Base-by-base conservation (phyloP, 1,284 basidiomycete species). In the Boletus austroedulis region DNA sequence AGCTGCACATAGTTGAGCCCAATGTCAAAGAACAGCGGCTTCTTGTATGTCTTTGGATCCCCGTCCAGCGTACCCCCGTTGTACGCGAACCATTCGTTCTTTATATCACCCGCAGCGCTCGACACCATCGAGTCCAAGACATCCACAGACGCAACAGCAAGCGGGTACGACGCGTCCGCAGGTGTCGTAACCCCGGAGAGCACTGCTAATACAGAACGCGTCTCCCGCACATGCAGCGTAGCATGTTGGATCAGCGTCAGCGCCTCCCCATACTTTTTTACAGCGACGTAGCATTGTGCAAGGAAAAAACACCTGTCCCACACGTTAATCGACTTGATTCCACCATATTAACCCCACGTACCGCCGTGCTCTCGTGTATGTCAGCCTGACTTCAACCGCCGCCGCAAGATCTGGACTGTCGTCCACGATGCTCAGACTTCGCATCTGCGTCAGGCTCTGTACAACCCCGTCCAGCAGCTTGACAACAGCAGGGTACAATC, bases 1-100 rank as follows among this genome's bases (percentile, higher is more conserved):
- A 94, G 72, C 65, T 89, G 85, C 55, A 94, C 86, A 67, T 95
- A 96, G 74, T 95, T 96, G 69, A 94, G 85, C n/a, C 93, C 94
- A 63, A 93, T 90, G 71, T 96, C 92, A 75, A 94, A 96, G 79
- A 96, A 96, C 34, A 94, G 69, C 10, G 90, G 91, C 71, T 95
- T 95, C 76, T 88, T 86, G 72, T 85, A 77, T 31, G 77, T 70
- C 62, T 79, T 79, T 45, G 76, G 67, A 56, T 80, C 79, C 0
- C 73, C 70, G 5, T 77, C 72, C 26, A 75, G 67, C 9, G 77
- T 74, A 7, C 88, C 88, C 5, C 92, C 88, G 62, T 90, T 90
- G 70, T 83, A 82, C 1, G 84, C 79, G 65, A 93, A 92, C 86
- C 93, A 92, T 38, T 87, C 87, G 43, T 82, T 84, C 73, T 94